phyloP scores from a whole-genome alignment of 441 rosid genomes.

The Capsella rubella region DNA sequence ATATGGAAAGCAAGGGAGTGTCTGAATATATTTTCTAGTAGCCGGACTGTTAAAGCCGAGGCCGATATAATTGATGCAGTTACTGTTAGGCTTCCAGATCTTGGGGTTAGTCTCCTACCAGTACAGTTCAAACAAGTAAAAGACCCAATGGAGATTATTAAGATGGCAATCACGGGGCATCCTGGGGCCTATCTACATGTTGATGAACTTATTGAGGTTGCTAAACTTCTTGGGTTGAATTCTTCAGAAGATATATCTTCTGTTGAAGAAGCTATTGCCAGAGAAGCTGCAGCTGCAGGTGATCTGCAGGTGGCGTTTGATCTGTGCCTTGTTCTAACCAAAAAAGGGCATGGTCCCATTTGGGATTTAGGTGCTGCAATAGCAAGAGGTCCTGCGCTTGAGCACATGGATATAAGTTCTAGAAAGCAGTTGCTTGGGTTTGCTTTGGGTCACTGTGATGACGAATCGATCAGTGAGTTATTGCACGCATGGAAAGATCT shows the following conservation, averaged over 20 bases:
- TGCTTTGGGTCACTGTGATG: slow-evolving; percentile 94
- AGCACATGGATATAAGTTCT: slow-evolving; percentile 77
- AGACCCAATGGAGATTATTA: slow-evolving; percentile 96
- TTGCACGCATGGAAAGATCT: slow-evolving; percentile 98
- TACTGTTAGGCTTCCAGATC: slow-evolving; percentile 89
- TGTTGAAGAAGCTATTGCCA: slow-evolving; percentile 97
- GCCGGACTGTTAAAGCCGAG: slow-evolving; percentile 88
- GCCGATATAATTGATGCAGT: slow-evolving; percentile 85
- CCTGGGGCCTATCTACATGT: slow-evolving; percentile 93
- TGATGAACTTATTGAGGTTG: slow-evolving; percentile 92
- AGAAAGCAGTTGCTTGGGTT: slow-evolving; percentile 90
- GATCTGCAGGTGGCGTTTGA: slow-evolving; percentile 98
- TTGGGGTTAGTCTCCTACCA: slow-evolving; percentile 94
- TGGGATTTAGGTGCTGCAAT: slow-evolving; percentile 99
- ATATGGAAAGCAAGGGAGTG: slow-evolving; percentile 99
- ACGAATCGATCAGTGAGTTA: slow-evolving; percentile 91
- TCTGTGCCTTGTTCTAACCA: slow-evolving; percentile 84
- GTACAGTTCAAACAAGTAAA: slow-evolving; percentile 95
- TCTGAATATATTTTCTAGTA: slow-evolving; percentile 80
- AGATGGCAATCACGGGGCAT: slow-evolving; percentile 93
- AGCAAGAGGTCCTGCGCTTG: slow-evolving; percentile 98
- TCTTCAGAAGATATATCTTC: slow-evolving; percentile 79
- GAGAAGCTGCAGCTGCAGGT: slow-evolving; percentile 99
- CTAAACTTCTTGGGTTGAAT: slow-evolving; percentile 91
- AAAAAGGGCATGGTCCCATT: slow-evolving; percentile 91